Base-by-base conservation (phyloP, 768 basidiomycete genomes). In the Pulveroboletus sp. region DNA sequence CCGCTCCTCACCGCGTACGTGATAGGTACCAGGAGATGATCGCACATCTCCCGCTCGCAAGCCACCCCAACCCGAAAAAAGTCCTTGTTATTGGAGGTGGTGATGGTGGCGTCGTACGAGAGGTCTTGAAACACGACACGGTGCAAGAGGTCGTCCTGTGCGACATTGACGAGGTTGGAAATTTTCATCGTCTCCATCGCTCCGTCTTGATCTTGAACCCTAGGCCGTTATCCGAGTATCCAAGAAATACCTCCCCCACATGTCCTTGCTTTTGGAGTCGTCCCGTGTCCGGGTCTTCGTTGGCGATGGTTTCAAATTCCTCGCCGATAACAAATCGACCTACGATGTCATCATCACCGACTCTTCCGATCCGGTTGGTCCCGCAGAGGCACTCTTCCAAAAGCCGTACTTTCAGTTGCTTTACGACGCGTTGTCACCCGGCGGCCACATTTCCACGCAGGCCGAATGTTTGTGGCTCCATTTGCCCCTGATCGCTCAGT, bases 291-390 rank as follows among this genome's bases (percentile, higher is more conserved):
- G 74, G 8, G 87, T 97, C 44, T 75, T 80, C 72, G 81, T 98
- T 60, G 95, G 94, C 40, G 94, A 97, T 58, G 95, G 95, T 38
- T 97, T 97, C 84, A 90, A 93, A 68, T 98, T 94, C 77, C 83
- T 99, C 40, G 83, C 84, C 12, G 87, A 92, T 43, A 87, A 95
- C 71, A 80, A 86, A 58, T 74, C 82, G 41, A 83, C 83, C 43
- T 97, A 95, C 82, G 95, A 99, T 65, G 91, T 90, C 51, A 98
- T 99, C 75, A 90, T 99, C 73, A 99, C 95, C 53, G 95, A 99
- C 69, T 97, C 94, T 17, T 97, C 94, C 19, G 95, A 98, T 69
- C 95, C 95, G 33, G 92, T 97, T 47, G 95, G 95, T 36, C 95
- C 95, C 36, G 95, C 95, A 38, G 87, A 84, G 38, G 80, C 88